Percentiles rank a stretch among this genome's conserved stretches.
Evolutionary conservation across 148 eudicot species (phyloP).

Genomic region (Nyssa sinensis): DNA sequence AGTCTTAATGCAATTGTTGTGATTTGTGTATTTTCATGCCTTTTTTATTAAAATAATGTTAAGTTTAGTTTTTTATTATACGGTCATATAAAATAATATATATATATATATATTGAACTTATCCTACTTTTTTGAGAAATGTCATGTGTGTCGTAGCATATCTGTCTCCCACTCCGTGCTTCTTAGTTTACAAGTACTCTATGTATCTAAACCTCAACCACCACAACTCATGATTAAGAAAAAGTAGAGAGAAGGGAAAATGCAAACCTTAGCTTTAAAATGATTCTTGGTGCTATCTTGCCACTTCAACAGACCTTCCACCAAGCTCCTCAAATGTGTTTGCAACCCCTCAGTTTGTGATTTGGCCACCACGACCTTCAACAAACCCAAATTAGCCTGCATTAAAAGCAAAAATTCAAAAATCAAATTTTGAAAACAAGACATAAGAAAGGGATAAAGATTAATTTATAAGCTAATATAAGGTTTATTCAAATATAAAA

Average conservation of each 20-base stretch:
- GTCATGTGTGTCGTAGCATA: no score
- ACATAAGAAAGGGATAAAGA: background rate
- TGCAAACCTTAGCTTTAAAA: constrained; percentile 83
- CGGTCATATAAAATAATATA: no score
- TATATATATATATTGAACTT: no score
- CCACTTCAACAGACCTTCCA: constrained; percentile 77
- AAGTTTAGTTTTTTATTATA: no score
- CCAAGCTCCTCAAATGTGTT: constrained; percentile 59
- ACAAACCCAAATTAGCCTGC: constrained; percentile 89
- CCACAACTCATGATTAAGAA: background rate
- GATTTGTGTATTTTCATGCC: no score
- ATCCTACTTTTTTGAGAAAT: no score
- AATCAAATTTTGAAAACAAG: constrained; percentile 4
- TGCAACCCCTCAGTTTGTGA: constrained; percentile 76
- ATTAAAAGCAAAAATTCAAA: constrained; percentile 10
- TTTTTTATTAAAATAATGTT: no score
- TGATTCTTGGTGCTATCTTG: constrained; percentile 76
- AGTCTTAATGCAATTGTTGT: no score
- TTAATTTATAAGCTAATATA: background rate
- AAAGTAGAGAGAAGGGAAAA: background rate
- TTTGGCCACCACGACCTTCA: constrained; percentile 93
- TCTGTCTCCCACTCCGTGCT: no score
- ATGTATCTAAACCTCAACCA: background rate
- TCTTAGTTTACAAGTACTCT: no score
- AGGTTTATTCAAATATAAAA: background rate